Base-by-base conservation (phyloP, 805 yeast genomes). In the Ogataea paraovalis region DNA sequence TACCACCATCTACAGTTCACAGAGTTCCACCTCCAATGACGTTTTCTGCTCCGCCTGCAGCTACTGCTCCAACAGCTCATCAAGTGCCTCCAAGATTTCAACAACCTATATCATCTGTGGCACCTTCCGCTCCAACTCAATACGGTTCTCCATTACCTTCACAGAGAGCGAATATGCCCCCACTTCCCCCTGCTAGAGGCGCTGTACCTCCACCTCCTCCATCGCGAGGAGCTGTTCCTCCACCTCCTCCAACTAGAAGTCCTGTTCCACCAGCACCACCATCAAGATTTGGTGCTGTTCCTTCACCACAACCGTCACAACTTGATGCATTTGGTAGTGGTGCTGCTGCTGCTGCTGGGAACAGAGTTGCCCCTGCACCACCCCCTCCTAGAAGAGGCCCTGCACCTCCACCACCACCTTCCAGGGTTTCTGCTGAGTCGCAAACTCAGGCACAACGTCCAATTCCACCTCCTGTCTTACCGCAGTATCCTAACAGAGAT, bases 381-480 rank as follows among this genome's bases (percentile, higher is more conserved):
- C 65, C 66, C 5, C 59, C 61, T 13, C 67, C 71, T 39, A 55
- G 63, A 40, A 54, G 58, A 43, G 60, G 65, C 20, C 68, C 69
- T 41, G 74, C 71, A 21, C 74, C 72, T n/a, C 78, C 73, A 27
- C 76, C 74, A n/a, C 73, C 71, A 27, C 72, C 76, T 12, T 67
- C 76, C 4, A 68, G 64, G 46, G 47, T 39, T 33, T 43, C 59
- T 3, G 33, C 50, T 4, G 46, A 54, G n/a, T 41, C 52, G 4
- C 57, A 57, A 25, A 49, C 55, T 7, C 50, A 51, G 48, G 57
- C 30, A 44, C 51, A 53, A 40, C 47, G 61, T n/a, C 55, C 58
- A 3, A 49, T 59, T 6, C 28, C n/a, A n/a, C n/a, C 28, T 25
- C 58, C 61, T 16, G 57, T 64, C 10, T 54, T 56, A 14, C 61